Evolutionary conservation across 1,284 basidiomycete species (phyloP), one percentile per base, ranked within the genome.

Genomic region (Boletus smithii): DNA sequence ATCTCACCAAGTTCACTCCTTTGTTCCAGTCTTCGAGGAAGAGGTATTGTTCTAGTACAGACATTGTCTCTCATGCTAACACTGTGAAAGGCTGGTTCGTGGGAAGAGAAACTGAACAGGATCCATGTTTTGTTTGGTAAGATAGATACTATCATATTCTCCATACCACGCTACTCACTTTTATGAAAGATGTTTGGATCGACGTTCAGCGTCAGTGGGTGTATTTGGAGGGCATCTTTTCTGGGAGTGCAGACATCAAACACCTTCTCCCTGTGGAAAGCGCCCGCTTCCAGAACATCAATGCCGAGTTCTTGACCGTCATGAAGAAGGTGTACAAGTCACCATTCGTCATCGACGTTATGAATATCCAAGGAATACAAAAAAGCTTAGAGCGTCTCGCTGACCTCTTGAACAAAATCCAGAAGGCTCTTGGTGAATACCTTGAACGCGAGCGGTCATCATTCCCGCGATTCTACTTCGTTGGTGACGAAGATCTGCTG

Each of bases 251-350:
- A 20, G 95, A 97, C 64, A 97, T 95, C 81, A 98, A 93, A 69
- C 97, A 99, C 68, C 84, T 99, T 16, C 83, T 99, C 7, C 97
- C 97, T 0, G 90, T 97, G 51, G 97, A 99, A 71, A 95, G 86
- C 61, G 85, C 92, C 29, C 90, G 97, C 29, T 99, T 99, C 75
- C 89, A 92, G 67, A 98, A 95, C 71, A 99, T 99, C 80, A 98
- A 99, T 69, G 85, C 92, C 37, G 97, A 99, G 67, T 99, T 99
- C 73, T 76, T 99, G 47, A 86, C 92, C 0, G 91, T 98, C 55
- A 98, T 99, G 95, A 98, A 98, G 75, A 97, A 95, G 69, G 97
- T 99, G 51, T 94, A 95, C 81, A 99, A 99, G 71, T 97, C 95
- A 16, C 95, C 97, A 0, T 97, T 97, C 65, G 88, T 99, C 33